Evolutionary conservation across 164 flowering plant genomes (phyloP).

Genomic region (Magnolia kwangsiensis): DNA sequence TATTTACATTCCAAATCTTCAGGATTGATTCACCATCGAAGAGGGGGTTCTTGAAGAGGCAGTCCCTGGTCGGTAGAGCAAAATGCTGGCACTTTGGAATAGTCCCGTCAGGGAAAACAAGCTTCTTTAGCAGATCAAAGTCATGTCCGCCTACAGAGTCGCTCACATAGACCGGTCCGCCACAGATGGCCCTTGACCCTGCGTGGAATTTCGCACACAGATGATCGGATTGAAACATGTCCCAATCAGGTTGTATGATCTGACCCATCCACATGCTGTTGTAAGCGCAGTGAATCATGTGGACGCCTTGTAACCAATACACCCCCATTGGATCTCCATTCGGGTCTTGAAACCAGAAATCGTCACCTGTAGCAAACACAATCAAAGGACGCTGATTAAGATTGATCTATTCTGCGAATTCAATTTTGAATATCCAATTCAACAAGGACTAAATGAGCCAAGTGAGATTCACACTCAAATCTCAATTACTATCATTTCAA

Average conservation of each 20-base stretch:
- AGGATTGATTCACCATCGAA: slow-evolving; percentile 64
- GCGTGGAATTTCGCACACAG: slow-evolving; percentile 74
- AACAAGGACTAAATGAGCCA: too few relatives aligned
- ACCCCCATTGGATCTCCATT: slow-evolving; percentile 88
- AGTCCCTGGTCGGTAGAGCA: slow-evolving; percentile 84
- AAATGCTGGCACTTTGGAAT: slow-evolving; percentile 67
- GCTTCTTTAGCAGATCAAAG: slow-evolving; percentile 62
- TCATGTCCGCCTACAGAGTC: slow-evolving; percentile 72
- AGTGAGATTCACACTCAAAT: too few relatives aligned
- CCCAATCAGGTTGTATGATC: slow-evolving; percentile 90
- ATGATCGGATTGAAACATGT: slow-evolving; percentile 92
- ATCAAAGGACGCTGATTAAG: background rate
- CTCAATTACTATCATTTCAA: too few relatives aligned
- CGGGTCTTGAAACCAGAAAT: slow-evolving; percentile 94
- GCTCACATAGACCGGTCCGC: slow-evolving; percentile 81
- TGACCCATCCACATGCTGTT: slow-evolving; percentile 97
- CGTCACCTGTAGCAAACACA: slow-evolving; percentile 55
- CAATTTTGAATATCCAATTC: background rate
- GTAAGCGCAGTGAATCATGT: slow-evolving; percentile 89
- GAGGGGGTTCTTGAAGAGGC: slow-evolving; percentile 81
- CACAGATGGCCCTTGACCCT: slow-evolving; percentile 84
- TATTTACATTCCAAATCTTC: slow-evolving; percentile 90
- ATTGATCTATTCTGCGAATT: background rate
- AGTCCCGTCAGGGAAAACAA: slow-evolving; percentile 81
- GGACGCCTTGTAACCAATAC: slow-evolving; percentile 90